Conservation (phyloP, 805 yeast genomes). For the Lipomyces chichibuensis region DNA sequence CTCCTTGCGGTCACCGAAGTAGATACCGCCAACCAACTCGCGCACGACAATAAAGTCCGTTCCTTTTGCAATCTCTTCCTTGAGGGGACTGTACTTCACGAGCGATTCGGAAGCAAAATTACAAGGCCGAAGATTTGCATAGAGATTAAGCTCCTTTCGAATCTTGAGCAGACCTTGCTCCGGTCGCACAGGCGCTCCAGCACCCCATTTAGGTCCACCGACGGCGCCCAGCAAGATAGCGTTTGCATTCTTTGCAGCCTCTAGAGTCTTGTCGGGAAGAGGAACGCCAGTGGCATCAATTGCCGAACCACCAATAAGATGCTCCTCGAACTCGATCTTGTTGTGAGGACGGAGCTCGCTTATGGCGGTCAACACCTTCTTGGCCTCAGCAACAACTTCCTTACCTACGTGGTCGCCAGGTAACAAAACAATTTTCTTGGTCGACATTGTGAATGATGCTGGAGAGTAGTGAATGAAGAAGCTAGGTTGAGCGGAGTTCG, state of each 20-base stretch:
- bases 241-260: slow-evolving; percentile 81
- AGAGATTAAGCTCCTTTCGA: slow-evolving; percentile 89
- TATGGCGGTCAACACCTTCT: slow-evolving; percentile 84
- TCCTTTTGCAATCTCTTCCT: slow-evolving; percentile 80
- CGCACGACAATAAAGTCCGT: slow-evolving; percentile 92
- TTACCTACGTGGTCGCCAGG: slow-evolving; percentile 98
- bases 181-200: slow-evolving; percentile 86
- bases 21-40: slow-evolving; percentile 97
- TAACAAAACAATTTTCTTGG: slow-evolving; percentile 79
- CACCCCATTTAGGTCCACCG: slow-evolving; percentile 99
- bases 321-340: slow-evolving; percentile 75
- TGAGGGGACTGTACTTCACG: slow-evolving; percentile 84
- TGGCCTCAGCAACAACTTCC: slow-evolving; percentile 86
- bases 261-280: slow-evolving; percentile 80
- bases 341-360: slow-evolving; percentile 55
- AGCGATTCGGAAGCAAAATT: slow-evolving; percentile 85
- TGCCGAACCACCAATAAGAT: slow-evolving; percentile 97
- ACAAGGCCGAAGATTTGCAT: slow-evolving; percentile 97
- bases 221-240: slow-evolving; percentile 98
- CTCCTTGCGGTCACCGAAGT: slow-evolving; percentile 94
- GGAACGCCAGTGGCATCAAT: slow-evolving; percentile 96
- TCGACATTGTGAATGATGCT: slow-evolving; percentile 21
- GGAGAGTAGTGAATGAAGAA: neutral
- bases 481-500: too few species aligned
- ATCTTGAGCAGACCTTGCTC: slow-evolving; percentile 95